Base-by-base conservation (phyloP, 441 rosid species). In the Isatis lusitanica region DNA sequence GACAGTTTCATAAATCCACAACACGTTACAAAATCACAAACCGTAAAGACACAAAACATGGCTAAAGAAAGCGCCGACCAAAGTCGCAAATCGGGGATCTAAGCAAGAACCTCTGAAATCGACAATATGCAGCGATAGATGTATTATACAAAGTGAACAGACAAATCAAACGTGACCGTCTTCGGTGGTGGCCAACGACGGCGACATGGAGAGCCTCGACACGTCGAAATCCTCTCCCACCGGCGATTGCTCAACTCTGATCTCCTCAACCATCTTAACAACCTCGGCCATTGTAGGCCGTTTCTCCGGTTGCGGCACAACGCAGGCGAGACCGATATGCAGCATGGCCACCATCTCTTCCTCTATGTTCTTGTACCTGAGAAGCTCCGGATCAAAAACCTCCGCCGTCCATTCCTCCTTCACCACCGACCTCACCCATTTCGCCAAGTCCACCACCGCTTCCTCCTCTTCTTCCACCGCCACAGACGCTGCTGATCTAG, bases 371-470 rank as follows among this genome's bases (percentile, higher is more conserved):
- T 92, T 92, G 73, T 94, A 94, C 90, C 98, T 89, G 74, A 94
- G 36, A 31, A 94, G 91, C 78, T 94, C 98, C 71, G 86, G 90
- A 78, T 94, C 99, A 63, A 92, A 94, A 71, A 94, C 96, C 80
- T 94, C 98, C 5, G 93, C 93, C 16, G 96, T 94, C 97, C 97
- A 91, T 74, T 90, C 98, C 76, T 94, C 97, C 82, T 86, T 92
- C 48, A 94, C 95, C 26, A 90, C 96, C 4, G 97, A 94, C 71
- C 90, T 78, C 42, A 94, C 97, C 99, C 97, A 89, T 56, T 82
- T 94, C 0, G 97, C 96, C 64, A 94, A 90, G 71, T 94, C 99
- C 65, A 81, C 84, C 0, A 80, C 80, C 47, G 80, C 85, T 47
- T 90, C 96, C 7, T 61, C 77, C 17, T 89, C 95, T 17, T 85